Base-by-base conservation (phyloP, 441 rosid genomes). In the Aquilaria agallochum region DNA sequence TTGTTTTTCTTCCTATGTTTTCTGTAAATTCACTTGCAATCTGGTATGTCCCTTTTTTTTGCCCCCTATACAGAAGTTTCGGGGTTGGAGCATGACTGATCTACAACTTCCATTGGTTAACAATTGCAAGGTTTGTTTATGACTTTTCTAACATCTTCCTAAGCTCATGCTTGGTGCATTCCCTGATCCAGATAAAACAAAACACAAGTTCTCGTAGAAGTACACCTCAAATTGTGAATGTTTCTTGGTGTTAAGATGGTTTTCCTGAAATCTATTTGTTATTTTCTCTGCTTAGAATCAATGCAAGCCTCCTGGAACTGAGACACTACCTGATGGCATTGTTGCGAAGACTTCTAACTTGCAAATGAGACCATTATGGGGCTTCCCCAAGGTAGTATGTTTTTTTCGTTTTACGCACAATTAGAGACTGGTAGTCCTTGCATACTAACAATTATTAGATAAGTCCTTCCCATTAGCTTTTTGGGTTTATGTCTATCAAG, bases 331-430 rank as follows among this genome's bases (percentile, higher is more conserved):
- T 3, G 74, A 69, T 36, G 89, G 85, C 51, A 84, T 87, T 53
- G 67, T 84, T 32, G 31, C 69, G 34, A 67, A 72, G 36, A 75
- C 78, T 32, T 71, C 88, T 58, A 77, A 87, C 76, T 69, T 87
- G 72, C 75, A 79, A 60, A 80, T 84, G 87, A 70, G 87, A 54
- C 89, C 88, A 3, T 55, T 84, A 63, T 84, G 94, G 94, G 77
- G 80, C 42, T 73, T 72, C 59, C 79, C 79, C 15, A 40, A 79
- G 82, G 90, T 82, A 74, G 27, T 20, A 20, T 20, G 27, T 20
- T 14, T 20, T 20, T 20, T 20, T 20, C 27, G 1, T 20, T 20
- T 20, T 20, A 20, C 27, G 27, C 27, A 20, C 27, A 20, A 20
- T 20, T 20, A 20, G 27, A 20, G 27, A 20, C 27, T 20, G 27